Conservation (phyloP, 2,329 filamentous ascomycete species). For the Colletotrichum horii region DNA sequence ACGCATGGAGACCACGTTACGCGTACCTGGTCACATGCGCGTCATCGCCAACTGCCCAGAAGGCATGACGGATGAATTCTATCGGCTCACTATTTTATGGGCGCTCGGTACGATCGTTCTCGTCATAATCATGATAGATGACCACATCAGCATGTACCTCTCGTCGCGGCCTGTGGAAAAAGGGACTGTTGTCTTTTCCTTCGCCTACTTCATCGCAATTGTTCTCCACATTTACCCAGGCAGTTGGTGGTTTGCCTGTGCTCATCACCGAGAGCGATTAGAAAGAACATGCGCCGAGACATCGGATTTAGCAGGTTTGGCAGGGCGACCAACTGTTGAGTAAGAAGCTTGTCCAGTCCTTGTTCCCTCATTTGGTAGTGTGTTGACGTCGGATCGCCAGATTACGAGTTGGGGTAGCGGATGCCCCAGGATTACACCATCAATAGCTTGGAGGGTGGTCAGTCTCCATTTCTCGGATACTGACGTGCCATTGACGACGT, state of each 20-base stretch:
- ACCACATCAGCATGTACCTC: not conserved
- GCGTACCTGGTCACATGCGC: not conserved
- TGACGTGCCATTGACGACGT: too few relatives aligned
- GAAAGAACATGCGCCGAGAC: not conserved
- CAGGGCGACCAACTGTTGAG: not conserved
- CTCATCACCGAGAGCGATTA: not conserved
- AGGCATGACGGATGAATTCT: not conserved
- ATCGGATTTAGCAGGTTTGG: not conserved
- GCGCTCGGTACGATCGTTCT: not conserved
- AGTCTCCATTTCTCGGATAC: too few relatives aligned
- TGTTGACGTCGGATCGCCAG: not conserved
- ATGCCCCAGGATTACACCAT: not conserved
- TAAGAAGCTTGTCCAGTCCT: not conserved
- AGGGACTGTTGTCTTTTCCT: too few relatives aligned
- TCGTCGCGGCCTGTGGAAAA: too few relatives aligned
- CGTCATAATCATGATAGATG: too few relatives aligned
- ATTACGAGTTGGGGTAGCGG: not conserved
- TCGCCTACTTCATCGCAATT: too few relatives aligned
- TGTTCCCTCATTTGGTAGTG: not conserved
- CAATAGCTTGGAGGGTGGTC: too few relatives aligned
- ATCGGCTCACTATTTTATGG: not conserved
- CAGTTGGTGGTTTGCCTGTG: accelerated
- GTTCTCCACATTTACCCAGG: not conserved
- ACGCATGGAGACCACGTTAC: not conserved
- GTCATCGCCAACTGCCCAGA: not conserved